Base-by-base conservation (phyloP, 1,139 yeast species). In the Protomyces macrosporus region DNA sequence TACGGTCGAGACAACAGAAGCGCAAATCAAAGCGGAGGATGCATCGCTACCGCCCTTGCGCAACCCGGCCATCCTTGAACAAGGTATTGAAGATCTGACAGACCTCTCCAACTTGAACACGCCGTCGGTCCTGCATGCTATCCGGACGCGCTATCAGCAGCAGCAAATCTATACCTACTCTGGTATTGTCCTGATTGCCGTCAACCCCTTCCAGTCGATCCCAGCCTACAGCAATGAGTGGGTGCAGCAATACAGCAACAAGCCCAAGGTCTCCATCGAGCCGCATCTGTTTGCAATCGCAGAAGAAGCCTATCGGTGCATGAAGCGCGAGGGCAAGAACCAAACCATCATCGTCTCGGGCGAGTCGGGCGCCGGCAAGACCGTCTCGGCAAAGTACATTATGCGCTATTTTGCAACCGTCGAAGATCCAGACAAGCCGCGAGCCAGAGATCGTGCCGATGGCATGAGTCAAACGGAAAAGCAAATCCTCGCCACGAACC, bases 321-420 rank as follows among this genome's bases (percentile, higher is more conserved):
- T 93, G 98, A 86, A 88, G 71, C 82, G 86, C 62, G 95, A 90
- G 71, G 80, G 82, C 53, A 81, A 84, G 70, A 91, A 93, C 77
- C 98, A 93, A 77, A 93, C 98, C 0, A 91, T 93, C 69, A 97
- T 93, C 48, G 98, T 93, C 35, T 86, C 95, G 71, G 98, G 98
- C 75, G 98, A 93, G 76, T 89, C 97, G 5, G 98, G 98, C 75
- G 98, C 98, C 33, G 98, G 98, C 76, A 95, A 93, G 73, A 95
- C 98, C 1, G 98, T 93, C 52, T 85, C 95, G 68, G 98, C 99
- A 60, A 93, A 93, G 75, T 93, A 89, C 75, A 93, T 93, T 69
- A 93, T 93, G 98, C 84, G 98, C 74, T 93, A 90, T 75, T 91
- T 93, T 76, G 98, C 98, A 3, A 86, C 96, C 7, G 97, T 93